phyloP scores from a whole-genome alignment of 208 protist species.

The Wallacemonas sp. region DNA sequence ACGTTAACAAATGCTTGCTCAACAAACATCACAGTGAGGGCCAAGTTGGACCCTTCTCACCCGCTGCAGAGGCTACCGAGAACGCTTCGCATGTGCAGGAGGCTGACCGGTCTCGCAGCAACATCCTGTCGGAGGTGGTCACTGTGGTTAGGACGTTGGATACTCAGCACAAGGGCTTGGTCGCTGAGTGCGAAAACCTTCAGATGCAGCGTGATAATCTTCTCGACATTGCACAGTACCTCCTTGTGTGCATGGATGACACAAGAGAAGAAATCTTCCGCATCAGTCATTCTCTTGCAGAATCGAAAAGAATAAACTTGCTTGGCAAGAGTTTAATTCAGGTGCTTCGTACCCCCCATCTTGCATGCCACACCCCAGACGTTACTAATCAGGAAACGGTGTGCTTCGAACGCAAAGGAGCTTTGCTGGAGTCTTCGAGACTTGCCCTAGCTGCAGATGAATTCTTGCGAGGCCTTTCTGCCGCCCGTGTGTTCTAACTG shows the following conservation, averaged over 20 bases:
- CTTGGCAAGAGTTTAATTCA: conserved; percentile 18
- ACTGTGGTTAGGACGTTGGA: background rate
- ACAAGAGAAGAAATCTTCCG: conserved; percentile 5
- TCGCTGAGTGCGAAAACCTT: background rate
- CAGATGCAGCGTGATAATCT: conserved; percentile 2
- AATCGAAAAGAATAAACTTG: conserved; percentile 12
- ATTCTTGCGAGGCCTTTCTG: conserved; percentile 3
- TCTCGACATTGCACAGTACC: background rate
- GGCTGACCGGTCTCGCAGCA: no score
- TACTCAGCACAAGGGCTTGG: background rate
- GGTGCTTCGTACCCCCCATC: conserved; percentile 3
- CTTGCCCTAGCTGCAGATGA: background rate
- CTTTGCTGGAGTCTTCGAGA: background rate
- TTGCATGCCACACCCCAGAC: background rate
- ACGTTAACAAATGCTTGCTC: background rate
- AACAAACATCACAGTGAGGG: no score
- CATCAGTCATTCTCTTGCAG: background rate
- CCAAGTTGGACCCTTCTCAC: no score
- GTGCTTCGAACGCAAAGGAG: background rate
- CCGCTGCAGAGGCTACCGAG: no score
- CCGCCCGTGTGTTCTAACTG: background rate
- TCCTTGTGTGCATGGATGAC: conserved; percentile 1
- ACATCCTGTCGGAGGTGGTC: no score
- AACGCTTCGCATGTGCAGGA: no score
- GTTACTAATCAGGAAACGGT: background rate